Conservation (phyloP, 139 green algal genomes). For the Micractinium conductrix region DNA sequence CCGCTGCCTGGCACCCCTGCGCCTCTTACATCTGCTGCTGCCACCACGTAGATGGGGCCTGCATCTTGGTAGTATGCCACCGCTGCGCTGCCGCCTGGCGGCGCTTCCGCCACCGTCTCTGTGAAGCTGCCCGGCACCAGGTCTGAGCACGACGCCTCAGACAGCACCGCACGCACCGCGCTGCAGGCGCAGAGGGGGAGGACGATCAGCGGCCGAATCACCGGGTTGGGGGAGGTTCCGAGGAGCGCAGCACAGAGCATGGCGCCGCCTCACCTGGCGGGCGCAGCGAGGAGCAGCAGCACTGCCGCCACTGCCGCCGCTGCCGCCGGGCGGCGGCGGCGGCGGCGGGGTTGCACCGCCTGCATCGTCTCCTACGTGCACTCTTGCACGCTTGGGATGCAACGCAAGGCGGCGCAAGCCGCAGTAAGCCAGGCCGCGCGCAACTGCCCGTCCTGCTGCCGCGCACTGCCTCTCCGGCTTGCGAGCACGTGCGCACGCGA, state of each 20-base stretch:
- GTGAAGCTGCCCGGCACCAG: background rate
- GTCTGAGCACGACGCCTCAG: background rate
- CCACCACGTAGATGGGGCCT: background rate
- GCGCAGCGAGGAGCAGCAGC: background rate
- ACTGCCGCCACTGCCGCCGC: background rate
- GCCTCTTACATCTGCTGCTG: background rate
- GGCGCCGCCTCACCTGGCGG: background rate
- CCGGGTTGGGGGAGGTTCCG: background rate
- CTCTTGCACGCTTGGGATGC: no score
- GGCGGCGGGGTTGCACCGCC: no score
- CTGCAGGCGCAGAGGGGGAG: background rate
- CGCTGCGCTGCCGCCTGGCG: background rate
- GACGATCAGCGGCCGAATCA: background rate
- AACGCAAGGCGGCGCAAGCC: no score
- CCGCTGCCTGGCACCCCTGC: no score
- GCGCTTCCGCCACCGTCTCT: background rate
- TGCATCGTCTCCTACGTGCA: no score
- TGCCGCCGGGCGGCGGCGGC: no score
- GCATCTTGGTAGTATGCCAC: background rate
- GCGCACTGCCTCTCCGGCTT: no score
- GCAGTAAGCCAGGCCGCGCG: no score
- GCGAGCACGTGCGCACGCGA: no score
- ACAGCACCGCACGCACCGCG: background rate
- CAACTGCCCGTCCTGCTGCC: no score
- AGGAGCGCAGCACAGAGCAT: background rate